These are phyloP conservation scores for Sugiyamaella pinicola DNA, from an alignment of 1,139 yeast genomes.

Conservation along the genomic window DNA sequence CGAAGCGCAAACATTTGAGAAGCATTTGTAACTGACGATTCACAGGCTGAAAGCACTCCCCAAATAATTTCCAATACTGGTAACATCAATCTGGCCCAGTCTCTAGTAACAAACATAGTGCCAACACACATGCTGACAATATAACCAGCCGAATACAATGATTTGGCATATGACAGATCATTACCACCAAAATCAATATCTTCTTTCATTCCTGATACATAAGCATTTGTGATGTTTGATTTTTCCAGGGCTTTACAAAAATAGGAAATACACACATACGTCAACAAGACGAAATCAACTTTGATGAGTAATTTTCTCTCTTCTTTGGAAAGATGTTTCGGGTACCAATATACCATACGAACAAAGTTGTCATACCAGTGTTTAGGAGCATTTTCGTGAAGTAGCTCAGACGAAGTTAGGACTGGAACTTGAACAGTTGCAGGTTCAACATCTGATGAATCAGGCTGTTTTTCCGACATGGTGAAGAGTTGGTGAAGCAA, in stretches of 20 bases:
- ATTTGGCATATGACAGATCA: constrained; percentile 54
- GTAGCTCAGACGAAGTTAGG: neutral
- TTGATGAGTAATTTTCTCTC: constrained; percentile 41
- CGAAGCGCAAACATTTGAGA: constrained; percentile 57
- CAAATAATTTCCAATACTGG: constrained; percentile 57
- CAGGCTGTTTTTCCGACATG: constrained; percentile 3
- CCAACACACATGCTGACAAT: constrained; percentile 43
- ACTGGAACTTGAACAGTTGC: constrained; percentile 2
- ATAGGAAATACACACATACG: constrained; percentile 40
- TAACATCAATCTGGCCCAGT: constrained; percentile 46
- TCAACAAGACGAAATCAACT: constrained; percentile 38
- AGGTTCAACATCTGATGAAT: neutral
- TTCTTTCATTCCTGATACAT: constrained; percentile 65
- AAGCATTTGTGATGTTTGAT: constrained; percentile 48
- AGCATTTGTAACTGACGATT: constrained; percentile 49
- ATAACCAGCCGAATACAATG: constrained; percentile 41
- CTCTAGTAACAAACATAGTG: constrained; percentile 43
- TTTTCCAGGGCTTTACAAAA: constrained; percentile 43
- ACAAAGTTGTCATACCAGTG: constrained; percentile 39
- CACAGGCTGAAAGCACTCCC: constrained; percentile 57
- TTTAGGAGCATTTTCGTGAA: constrained; percentile 18
- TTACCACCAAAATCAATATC: constrained; percentile 54
- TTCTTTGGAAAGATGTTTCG: constrained; percentile 33
- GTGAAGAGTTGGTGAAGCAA: neutral
- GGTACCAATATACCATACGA: constrained; percentile 41